Evolutionary conservation across 1,284 basidiomycete genomes (phyloP).

Genomic region (Wallemia mellicola): DNA sequence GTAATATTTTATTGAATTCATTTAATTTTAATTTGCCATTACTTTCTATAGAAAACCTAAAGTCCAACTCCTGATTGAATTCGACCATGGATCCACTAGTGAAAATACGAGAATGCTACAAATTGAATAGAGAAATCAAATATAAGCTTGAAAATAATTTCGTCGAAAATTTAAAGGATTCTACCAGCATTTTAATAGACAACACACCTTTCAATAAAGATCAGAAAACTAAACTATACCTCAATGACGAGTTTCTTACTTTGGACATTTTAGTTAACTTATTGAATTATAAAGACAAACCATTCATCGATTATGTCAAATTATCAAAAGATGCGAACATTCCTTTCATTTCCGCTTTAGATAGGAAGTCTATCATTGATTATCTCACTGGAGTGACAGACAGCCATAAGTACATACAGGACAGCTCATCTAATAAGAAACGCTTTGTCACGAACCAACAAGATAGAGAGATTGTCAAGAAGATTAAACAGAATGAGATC

Average conservation of each 20-base stretch:
- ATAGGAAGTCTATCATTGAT: constrained; percentile 49
- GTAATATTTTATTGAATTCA: not conserved
- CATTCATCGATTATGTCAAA: constrained; percentile 57
- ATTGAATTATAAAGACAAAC: constrained; percentile 25
- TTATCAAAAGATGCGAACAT: constrained; percentile 42
- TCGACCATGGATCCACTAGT: too few relatives aligned
- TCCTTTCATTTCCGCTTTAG: constrained; percentile 54
- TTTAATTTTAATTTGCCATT: not conserved
- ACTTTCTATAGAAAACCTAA: not conserved
- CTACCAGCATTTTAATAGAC: too few relatives aligned
- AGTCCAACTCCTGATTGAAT: not conserved
- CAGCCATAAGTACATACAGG: constrained; percentile 18
- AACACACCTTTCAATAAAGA: too few relatives aligned
- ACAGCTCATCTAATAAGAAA: constrained; percentile 26
- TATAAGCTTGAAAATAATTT: too few relatives aligned
- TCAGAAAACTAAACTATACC: too few relatives aligned
- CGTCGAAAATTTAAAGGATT: too few relatives aligned
- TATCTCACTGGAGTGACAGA: constrained; percentile 40
- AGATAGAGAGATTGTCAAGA: constrained; percentile 57
- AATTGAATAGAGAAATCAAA: too few relatives aligned
- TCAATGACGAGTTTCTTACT: too few relatives aligned
- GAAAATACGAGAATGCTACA: too few relatives aligned
- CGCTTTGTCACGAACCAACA: constrained; percentile 44
- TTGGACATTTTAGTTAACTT: not conserved
- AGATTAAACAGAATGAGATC: constrained; percentile 36